phyloP scores from a whole-genome alignment of 108 stramenopile species.

The Nitzschia palea region DNA sequence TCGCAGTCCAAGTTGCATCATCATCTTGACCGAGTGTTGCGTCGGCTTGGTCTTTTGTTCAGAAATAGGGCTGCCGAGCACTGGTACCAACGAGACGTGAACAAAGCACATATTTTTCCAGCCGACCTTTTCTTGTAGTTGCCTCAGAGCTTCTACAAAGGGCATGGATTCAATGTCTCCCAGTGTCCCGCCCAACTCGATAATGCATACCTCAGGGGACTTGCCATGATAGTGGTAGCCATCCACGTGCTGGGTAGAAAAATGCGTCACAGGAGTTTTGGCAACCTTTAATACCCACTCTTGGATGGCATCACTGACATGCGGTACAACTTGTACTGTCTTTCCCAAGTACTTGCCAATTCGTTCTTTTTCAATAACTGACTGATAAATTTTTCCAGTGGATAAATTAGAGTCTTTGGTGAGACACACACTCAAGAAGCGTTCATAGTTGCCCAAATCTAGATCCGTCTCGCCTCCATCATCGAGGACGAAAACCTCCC shows the following conservation, averaged over 20 bases:
- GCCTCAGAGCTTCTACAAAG: slow-evolving; percentile 95
- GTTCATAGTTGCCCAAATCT: slow-evolving; percentile 98
- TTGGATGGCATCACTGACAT: slow-evolving; percentile 87
- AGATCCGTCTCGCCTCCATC: slow-evolving; percentile 98
- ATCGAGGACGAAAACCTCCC: slow-evolving; percentile 91
- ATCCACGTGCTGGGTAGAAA: slow-evolving; percentile 9
- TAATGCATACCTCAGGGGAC: slow-evolving; percentile 92
- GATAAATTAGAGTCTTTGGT: slow-evolving; percentile 91
- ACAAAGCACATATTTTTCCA: slow-evolving; percentile 91
- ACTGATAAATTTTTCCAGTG: slow-evolving; percentile 95
- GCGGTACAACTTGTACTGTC: slow-evolving; percentile 96
- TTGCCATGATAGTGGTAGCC: slow-evolving; percentile 3
- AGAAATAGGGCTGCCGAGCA: slow-evolving; percentile 57
- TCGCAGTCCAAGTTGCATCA: slow-evolving; percentile 88
- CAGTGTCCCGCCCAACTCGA: slow-evolving; percentile 98
- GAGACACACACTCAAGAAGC: slow-evolving; percentile 86
- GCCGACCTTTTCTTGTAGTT: slow-evolving; percentile 95
- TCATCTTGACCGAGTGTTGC: slow-evolving; percentile 93
- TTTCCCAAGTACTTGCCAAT: slow-evolving; percentile 96
- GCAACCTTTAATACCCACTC: slow-evolving; percentile 80
- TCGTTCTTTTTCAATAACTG: slow-evolving; percentile 90
- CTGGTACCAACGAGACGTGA: slow-evolving; percentile 95
- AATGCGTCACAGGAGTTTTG: slow-evolving; percentile 63
- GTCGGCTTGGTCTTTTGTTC: slow-evolving; percentile 99
- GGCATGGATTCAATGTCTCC: slow-evolving; percentile 95